Conservation (phyloP, 164 flowering plant genomes). For the Tetrastigma voinierianum region DNA sequence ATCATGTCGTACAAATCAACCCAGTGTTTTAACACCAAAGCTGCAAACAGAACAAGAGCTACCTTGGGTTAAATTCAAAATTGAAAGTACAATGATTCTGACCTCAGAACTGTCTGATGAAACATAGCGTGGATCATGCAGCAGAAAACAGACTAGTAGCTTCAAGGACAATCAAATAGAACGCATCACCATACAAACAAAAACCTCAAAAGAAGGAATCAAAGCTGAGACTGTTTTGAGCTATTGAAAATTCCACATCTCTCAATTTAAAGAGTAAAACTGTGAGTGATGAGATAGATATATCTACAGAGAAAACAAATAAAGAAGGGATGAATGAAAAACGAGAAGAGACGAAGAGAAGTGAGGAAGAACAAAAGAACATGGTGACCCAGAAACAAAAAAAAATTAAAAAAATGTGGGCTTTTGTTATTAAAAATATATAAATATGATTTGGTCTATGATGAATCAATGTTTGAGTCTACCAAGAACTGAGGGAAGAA, state of each 20-base stretch:
- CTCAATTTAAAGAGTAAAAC: not conserved
- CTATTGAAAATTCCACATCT: not conserved
- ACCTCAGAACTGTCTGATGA: constrained; percentile 16
- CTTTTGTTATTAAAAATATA: constrained; percentile 4
- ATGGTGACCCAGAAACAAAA: not conserved
- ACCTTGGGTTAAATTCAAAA: not conserved
- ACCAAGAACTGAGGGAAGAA: constrained; percentile 11
- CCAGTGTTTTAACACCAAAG: not conserved
- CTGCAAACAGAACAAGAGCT: not conserved
- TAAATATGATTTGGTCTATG: constrained; percentile 22
- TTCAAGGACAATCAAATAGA: constrained; percentile 17
- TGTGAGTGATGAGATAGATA: too few relatives aligned
- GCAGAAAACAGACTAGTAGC: constrained; percentile 29
- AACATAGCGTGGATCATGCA: constrained; percentile 23
- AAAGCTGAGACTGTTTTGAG: constrained; percentile 8
- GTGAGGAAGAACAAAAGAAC: not conserved
- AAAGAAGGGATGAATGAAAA: not conserved
- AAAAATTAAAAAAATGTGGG: not conserved
- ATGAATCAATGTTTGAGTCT: constrained; percentile 32
- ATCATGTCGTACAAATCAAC: not conserved
- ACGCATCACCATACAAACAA: constrained; percentile 24
- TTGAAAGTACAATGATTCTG: constrained; percentile 26
- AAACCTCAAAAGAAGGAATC: constrained; percentile 7
- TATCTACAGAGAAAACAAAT: not conserved
- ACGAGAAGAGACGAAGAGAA: not conserved